These are phyloP conservation scores for Komagataella phaffii DNA, from an alignment of 805 yeast species.

Conservation along the genomic window DNA sequence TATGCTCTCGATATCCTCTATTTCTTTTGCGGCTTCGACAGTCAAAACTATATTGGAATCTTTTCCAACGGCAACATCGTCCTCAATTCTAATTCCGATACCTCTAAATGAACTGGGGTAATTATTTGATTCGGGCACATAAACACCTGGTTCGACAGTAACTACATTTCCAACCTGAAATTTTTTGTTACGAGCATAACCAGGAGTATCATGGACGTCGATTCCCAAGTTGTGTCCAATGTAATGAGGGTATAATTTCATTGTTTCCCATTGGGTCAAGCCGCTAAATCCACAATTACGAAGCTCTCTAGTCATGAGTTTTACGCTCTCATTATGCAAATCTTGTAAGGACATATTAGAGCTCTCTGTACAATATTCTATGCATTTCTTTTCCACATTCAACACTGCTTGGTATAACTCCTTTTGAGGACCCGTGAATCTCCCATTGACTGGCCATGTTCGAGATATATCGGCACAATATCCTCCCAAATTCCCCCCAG, in stretches of 20 bases:
- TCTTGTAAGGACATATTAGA: constrained; percentile 49
- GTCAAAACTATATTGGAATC: constrained; percentile 46
- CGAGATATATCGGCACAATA: constrained; percentile 93
- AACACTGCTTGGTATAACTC: constrained; percentile 85
- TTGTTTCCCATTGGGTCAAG: constrained; percentile 36
- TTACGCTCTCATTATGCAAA: constrained; percentile 59
- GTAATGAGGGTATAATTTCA: constrained; percentile 76
- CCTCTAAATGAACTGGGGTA: constrained; percentile 78
- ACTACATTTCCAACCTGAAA: constrained; percentile 66
- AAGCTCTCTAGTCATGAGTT: constrained; percentile 46
- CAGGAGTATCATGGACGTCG: constrained; percentile 78
- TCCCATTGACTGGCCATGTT: constrained; percentile 84
- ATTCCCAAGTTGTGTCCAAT: constrained; percentile 93
- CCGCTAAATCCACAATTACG: constrained; percentile 56
- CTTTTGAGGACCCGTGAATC: constrained; percentile 62
- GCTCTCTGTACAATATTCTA: constrained; percentile 47
- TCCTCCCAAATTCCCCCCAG: constrained; percentile 89
- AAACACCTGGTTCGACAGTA: constrained; percentile 93
- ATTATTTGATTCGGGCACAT: constrained; percentile 58
- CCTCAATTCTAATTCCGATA: constrained; percentile 91
- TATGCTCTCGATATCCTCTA: constrained; percentile 63
- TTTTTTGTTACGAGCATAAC: constrained; percentile 37
- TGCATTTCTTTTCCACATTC: constrained; percentile 68
- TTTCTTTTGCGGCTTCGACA: constrained; percentile 75
- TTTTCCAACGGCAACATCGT: constrained; percentile 75